Conservation (phyloP, 352 stramenopile species). For the Pythium rishiriense region DNA sequence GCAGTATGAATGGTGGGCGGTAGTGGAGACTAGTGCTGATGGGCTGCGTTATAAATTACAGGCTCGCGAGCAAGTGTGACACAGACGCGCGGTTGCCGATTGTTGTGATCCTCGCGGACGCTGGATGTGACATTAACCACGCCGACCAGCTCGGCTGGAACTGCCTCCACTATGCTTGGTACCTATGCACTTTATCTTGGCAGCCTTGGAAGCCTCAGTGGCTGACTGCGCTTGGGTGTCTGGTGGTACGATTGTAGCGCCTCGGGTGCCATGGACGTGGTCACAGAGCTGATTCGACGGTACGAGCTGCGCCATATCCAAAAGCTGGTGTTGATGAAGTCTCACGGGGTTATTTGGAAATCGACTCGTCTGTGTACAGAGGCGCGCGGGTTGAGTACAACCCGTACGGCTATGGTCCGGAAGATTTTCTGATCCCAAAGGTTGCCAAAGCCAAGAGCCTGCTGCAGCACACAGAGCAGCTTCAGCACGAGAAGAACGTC, state of each 20-base stretch:
- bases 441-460: slow-evolving; percentile 78
- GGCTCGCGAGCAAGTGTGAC: slow-evolving; percentile 78
- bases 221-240: neutral
- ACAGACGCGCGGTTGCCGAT: slow-evolving; percentile 79
- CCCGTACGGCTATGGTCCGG: slow-evolving; percentile 81
- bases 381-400: slow-evolving; percentile 77
- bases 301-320: too few relatives aligned
- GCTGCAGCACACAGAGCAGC: slow-evolving; percentile 84
- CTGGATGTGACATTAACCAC: slow-evolving; percentile 86
- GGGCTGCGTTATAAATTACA: slow-evolving; percentile 8
- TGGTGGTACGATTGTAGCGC: slow-evolving; percentile 37
- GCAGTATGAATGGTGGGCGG: neutral
- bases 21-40: neutral
- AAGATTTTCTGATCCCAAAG: slow-evolving; percentile 85
- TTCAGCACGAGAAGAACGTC: slow-evolving; percentile 83
- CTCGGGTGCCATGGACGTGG: slow-evolving; percentile 68
- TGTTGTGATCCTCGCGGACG: slow-evolving; percentile 82
- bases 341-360: neutral
- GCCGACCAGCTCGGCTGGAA: slow-evolving; percentile 81
- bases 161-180: slow-evolving; percentile 88
- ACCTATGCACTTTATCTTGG: neutral
- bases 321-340: too few relatives aligned
- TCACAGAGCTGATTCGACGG: slow-evolving; percentile 73
- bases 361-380: slow-evolving; percentile 16
- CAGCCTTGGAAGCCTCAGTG: neutral